A percentile compares a stretch with the other conserved stretches of the same genome.
Conservation (phyloP, 1,139 yeast genomes). For the Sugiyamaella neomexicana region DNA sequence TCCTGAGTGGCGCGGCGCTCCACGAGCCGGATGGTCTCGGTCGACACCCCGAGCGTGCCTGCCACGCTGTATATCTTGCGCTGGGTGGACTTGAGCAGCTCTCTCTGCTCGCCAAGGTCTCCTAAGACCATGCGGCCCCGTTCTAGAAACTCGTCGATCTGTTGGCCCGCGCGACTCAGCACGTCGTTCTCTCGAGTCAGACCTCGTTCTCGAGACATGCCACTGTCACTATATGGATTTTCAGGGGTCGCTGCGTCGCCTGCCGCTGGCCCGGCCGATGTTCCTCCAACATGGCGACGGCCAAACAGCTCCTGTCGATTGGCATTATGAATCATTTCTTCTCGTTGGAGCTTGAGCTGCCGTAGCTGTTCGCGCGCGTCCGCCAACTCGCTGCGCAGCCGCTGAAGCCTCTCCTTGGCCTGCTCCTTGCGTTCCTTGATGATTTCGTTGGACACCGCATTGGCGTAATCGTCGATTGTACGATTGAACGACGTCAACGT, state of each 20-base stretch:
- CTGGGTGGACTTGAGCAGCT: conserved; percentile 63
- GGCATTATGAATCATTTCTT: conserved; percentile 50
- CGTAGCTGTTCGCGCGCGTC: conserved; percentile 62
- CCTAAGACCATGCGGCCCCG: conserved; percentile 86
- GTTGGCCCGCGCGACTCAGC: conserved; percentile 70
- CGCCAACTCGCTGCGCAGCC: conserved; percentile 59
- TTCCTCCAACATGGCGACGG: conserved; percentile 42
- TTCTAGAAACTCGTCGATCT: conserved; percentile 83
- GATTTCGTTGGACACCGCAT: conserved; percentile 60
- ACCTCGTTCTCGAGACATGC: conserved; percentile 54
- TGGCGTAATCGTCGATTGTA: conserved; percentile 75
- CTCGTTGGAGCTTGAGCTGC: conserved; percentile 63
- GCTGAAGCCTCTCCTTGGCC: conserved; percentile 60
- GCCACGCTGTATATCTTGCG: conserved; percentile 66
- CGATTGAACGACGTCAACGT: conserved; percentile 72
- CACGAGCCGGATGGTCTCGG: conserved; percentile 76
- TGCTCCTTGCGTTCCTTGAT: conserved; percentile 59
- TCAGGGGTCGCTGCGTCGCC: conserved; percentile 45
- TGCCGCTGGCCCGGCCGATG: conserved; percentile 7
- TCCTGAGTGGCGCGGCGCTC: conserved; percentile 88
- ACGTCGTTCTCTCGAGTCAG: conserved; percentile 65
- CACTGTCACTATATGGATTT: conserved; percentile 55
- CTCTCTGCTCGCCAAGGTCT: conserved; percentile 83
- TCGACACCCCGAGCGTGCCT: conserved; percentile 81
- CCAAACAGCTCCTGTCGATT: conserved; percentile 64